Percentiles rank a stretch among this genome's conserved stretches.
Evolutionary conservation across 352 stramenopile genomes (phyloP).

Genomic region (Phytophthora cryptogea): DNA sequence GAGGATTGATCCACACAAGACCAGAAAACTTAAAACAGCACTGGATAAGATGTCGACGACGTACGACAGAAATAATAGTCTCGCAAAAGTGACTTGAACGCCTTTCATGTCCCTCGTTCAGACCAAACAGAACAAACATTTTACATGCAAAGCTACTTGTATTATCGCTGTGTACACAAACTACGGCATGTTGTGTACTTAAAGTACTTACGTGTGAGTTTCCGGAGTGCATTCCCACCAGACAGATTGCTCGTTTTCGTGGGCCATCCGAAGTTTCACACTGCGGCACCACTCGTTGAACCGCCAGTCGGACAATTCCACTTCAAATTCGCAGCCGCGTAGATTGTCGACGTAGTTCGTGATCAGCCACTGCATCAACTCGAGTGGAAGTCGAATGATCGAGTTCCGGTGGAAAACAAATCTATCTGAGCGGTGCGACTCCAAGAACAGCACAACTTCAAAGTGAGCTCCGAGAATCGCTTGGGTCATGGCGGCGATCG

Average conservation of each 20-base stretch:
- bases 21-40: neutral
- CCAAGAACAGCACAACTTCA: constrained; percentile 28
- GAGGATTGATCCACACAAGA: neutral
- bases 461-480: constrained; percentile 31
- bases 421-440: constrained; percentile 24
- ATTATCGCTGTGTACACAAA: too few relatives aligned
- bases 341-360: constrained; percentile 23
- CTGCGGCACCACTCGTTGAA: constrained; percentile 31
- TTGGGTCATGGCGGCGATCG: constrained; percentile 27
- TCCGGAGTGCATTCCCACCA: constrained; percentile 32
- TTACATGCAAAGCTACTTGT: too few relatives aligned
- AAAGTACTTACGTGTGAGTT: neutral
- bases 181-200: too few relatives aligned
- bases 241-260: constrained; percentile 28
- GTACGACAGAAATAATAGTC: constrained; percentile 16
- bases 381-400: constrained; percentile 31
- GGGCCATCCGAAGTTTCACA: constrained; percentile 27
- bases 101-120: too few relatives aligned
- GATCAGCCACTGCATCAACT: constrained; percentile 37
- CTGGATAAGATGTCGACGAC: constrained; percentile 20
- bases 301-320: constrained; percentile 27
- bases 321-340: constrained; percentile 31
- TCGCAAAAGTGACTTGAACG: too few relatives aligned
- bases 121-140: too few relatives aligned
- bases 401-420: constrained; percentile 25